Evolutionary conservation across 2,329 filamentous ascomycete genomes (phyloP), one percentile per base, ranked within the genome.

Genomic region (Dendryphion nanum): DNA sequence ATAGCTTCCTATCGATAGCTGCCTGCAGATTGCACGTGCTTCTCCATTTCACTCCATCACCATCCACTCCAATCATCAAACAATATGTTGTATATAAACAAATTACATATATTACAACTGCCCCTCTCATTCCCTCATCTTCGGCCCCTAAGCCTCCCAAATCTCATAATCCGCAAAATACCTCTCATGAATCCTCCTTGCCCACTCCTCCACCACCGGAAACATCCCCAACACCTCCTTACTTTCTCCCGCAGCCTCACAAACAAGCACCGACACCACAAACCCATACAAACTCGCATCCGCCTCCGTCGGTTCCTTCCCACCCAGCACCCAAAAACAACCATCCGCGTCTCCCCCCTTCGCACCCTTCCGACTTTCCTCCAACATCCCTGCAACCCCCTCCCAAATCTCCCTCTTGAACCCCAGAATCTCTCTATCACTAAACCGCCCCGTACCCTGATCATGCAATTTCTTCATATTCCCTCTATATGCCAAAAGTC

Each of bases 291-390:
- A 31, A 0, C 66, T 67, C 1, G 75, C 66, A 55, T 85, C 81
- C 1, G 69, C 76, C 48, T 84, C 79, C 0, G 75, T 78, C 3
- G 79, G 79, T 3, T 57, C 47, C 1, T 69, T 48, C 0, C 76
- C 73, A 1, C 77, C 79, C 10, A 82, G 56, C 1, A 76, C 53
- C 79, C 80, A 84, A 48, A 82, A 83, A n/a, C n/a, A n/a, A n/a
- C n/a, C n/a, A n/a, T n/a, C n/a, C 30, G 16, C 16, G 3, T 21
- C 21, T 13, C 36, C 33, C 5, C 30, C 18, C 31, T 45, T 41
- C 5, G 41, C 42, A 32, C 63, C 63, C n/a, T 63, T 57, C 33
- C 66, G 67, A 6, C 60, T 57, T 3, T 51, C 47, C 3, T 57
- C 50, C 3, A 81, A 50, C 30, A 79, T 41, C 0, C 55, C 70